These are phyloP conservation scores for Akanthomyces lecanii DNA, from an alignment of 2,329 filamentous ascomycete genomes.

Conservation along the genomic window DNA sequence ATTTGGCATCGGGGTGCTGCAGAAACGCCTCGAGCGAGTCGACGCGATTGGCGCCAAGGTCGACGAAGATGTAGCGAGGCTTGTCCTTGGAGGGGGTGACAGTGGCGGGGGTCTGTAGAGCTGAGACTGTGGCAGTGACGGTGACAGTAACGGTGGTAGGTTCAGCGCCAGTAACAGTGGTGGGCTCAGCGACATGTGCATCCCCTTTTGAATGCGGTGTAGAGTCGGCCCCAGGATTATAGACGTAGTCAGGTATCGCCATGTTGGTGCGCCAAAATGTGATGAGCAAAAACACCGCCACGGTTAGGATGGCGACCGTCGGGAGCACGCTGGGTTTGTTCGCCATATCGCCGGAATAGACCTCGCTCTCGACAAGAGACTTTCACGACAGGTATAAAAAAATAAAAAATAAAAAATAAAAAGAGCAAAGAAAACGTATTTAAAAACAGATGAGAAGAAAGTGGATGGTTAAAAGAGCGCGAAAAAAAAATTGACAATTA, in stretches of 20 bases:
- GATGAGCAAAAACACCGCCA: not conserved
- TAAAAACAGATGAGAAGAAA: too few relatives aligned
- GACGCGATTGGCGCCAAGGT: conserved; percentile 14
- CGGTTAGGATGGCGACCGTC: not conserved
- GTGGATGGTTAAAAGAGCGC: too few relatives aligned
- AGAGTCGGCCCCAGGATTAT: not conserved
- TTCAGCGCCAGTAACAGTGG: too few relatives aligned
- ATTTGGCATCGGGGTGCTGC: conserved; percentile 9
- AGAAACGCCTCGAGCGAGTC: conserved; percentile 17
- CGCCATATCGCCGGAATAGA: not conserved
- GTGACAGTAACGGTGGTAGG: not conserved
- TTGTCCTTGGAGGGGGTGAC: not conserved
- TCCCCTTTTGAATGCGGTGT: not conserved
- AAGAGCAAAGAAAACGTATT: too few relatives aligned
- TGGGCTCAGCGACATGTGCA: too few relatives aligned
- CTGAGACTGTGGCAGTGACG: not conserved
- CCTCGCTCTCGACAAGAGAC: too few relatives aligned
- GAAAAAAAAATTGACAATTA: too few relatives aligned
- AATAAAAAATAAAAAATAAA: too few relatives aligned
- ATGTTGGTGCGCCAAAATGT: conserved; percentile 1
- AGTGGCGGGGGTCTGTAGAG: not conserved
- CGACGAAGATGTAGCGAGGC: conserved; percentile 14
- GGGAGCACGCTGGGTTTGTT: not conserved
- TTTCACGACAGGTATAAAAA: too few relatives aligned
- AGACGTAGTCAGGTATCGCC: not conserved